Conservation (phyloP, 352 stramenopile genomes). For the Globisporangium cylindrosporum region DNA sequence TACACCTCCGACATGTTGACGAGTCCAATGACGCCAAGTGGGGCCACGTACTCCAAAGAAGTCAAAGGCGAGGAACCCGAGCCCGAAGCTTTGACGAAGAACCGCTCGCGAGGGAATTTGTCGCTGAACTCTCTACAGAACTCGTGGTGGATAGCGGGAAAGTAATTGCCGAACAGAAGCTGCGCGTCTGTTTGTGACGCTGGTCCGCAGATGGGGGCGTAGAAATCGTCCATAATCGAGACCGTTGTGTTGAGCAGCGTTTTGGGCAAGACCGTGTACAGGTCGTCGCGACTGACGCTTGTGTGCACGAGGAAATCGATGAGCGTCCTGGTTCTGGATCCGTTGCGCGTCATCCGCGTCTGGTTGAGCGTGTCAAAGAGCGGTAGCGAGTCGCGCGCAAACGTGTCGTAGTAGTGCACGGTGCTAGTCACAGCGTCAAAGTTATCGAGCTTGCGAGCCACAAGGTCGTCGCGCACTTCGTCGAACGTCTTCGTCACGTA, state of each 20-base stretch:
- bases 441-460: conserved; percentile 28
- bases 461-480: conserved; percentile 35
- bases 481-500: conserved; percentile 41
- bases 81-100: conserved; percentile 23
- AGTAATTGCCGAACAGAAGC: conserved; percentile 39
- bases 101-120: conserved; percentile 30
- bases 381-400: no score
- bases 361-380: no score
- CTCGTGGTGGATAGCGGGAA: conserved; percentile 32
- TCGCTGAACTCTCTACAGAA: conserved; percentile 39
- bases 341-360: conserved; percentile 14
- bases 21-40: conserved; percentile 8
- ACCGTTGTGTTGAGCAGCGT: conserved; percentile 20
- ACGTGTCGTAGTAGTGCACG: no score
- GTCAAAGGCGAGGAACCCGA: conserved; percentile 3
- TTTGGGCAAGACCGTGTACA: conserved; percentile 23
- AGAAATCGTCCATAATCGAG: conserved; percentile 34
- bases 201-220: conserved; percentile 32
- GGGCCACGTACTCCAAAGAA: neutral
- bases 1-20: conserved; percentile 29
- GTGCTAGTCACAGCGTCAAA: conserved; percentile 29
- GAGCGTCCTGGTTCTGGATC: conserved; percentile 15
- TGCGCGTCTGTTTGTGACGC: conserved; percentile 25
- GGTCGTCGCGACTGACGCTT: conserved; percentile 24
- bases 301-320: conserved; percentile 35